Conservation (phyloP, 2,329 filamentous ascomycete genomes). For the Fusarium papillatum region DNA sequence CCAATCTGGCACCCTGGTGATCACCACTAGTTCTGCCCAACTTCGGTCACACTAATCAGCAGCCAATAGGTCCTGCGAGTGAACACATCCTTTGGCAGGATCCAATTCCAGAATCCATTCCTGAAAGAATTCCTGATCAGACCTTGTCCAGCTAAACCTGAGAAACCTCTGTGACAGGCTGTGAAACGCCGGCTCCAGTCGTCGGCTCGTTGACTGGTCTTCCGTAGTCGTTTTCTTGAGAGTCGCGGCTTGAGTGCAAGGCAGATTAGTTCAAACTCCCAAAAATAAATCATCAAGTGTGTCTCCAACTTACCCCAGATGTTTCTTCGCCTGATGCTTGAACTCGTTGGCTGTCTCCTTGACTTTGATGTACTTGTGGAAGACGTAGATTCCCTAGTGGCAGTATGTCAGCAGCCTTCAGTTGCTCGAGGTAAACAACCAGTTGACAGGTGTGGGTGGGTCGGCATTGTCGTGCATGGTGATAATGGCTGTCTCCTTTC, state of each 20-base stretch:
- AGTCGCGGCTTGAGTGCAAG: not conserved
- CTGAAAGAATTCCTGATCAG: not conserved
- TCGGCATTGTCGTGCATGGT: not conserved
- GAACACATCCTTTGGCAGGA: not conserved
- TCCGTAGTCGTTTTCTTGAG: not conserved
- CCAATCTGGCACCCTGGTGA: not conserved
- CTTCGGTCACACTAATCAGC: not conserved
- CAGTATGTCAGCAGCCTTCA: not conserved
- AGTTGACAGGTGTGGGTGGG: not conserved
- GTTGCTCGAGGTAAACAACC: not conserved
- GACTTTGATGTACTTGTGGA: conserved; percentile 21
- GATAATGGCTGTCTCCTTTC: not conserved
- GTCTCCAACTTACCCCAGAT: not conserved
- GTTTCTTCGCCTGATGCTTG: conserved; percentile 7
- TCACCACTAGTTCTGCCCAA: not conserved
- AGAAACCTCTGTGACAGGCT: not conserved
- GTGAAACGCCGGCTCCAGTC: not conserved
- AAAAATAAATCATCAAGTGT: not conserved
- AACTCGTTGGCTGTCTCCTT: conserved; percentile 5
- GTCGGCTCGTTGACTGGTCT: not conserved
- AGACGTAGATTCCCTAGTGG: conserved; percentile 23
- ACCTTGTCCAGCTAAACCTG: not conserved
- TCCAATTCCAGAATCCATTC: not conserved
- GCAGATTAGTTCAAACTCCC: not conserved
- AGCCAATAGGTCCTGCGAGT: no score